These are phyloP conservation scores for Saxophila tyrrhenica DNA, from an alignment of 495 filamentous ascomycete genomes.

Conservation along the genomic window DNA sequence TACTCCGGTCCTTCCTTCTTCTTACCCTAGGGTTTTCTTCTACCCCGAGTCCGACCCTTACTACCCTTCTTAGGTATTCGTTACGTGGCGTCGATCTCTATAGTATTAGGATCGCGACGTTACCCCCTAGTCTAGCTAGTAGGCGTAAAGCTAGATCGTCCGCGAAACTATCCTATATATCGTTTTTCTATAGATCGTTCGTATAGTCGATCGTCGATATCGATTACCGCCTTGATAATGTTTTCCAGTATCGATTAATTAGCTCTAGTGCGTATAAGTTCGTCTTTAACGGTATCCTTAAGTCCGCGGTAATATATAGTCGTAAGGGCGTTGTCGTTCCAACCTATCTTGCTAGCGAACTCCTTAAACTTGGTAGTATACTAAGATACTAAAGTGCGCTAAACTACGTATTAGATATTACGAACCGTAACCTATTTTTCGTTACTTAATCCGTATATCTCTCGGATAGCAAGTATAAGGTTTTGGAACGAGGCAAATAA, in stretches of 20 bases:
- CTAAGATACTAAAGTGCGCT: constrained; percentile 2
- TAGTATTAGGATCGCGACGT: constrained; percentile 2
- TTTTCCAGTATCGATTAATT: neutral
- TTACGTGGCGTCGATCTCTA: constrained; percentile 6
- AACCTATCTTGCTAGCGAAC: neutral
- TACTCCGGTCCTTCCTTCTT: neutral
- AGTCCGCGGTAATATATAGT: constrained; percentile 4
- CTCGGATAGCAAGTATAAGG: neutral
- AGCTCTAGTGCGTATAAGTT: constrained; percentile 2
- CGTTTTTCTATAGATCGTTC: constrained; percentile 7
- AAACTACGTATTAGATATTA: constrained; percentile 2
- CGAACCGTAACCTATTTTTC: constrained; percentile 1
- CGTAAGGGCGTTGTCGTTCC: neutral
- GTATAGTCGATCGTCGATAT: constrained; percentile 3
- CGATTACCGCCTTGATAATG: neutral
- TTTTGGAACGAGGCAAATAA: too few relatives aligned
- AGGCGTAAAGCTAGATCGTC: constrained; percentile 2
- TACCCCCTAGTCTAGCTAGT: neutral
- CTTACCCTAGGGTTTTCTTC: neutral
- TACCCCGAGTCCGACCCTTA: neutral
- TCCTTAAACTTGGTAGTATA: constrained; percentile 10
- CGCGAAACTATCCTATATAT: neutral
- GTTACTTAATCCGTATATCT: constrained; percentile 4
- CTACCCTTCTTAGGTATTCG: neutral
- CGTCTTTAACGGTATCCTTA: constrained; percentile 7